Conservation (phyloP, 2,329 filamentous ascomycete genomes). For the Aspergillus transmontanensis region DNA sequence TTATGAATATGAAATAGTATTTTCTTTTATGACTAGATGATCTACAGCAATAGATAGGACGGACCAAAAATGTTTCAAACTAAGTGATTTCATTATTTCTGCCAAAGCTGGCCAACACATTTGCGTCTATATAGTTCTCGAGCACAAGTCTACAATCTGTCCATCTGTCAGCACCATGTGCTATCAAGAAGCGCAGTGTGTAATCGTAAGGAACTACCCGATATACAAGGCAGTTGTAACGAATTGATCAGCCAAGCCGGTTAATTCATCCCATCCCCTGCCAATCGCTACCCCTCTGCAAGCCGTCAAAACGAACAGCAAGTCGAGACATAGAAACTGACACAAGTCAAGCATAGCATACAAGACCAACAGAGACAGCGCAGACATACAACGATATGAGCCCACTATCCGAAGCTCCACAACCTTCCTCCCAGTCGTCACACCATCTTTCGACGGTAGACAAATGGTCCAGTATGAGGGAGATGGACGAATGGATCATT, state of each 20-base stretch:
- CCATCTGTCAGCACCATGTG: constrained; percentile 10
- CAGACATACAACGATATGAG: constrained; percentile 26
- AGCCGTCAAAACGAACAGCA: constrained; percentile 42
- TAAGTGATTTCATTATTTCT: background rate
- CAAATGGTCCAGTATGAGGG: constrained; percentile 49
- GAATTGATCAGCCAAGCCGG: constrained; percentile 43
- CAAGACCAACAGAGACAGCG: constrained; percentile 22
- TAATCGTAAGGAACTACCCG: constrained; percentile 7
- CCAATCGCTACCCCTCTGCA: constrained; percentile 30
- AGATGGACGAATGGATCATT: constrained; percentile 35
- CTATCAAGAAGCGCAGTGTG: constrained; percentile 6
- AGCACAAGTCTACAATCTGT: background rate
- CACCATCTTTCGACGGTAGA: constrained; percentile 16
- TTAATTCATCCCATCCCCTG: constrained; percentile 49
- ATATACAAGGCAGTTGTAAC: constrained; percentile 1
- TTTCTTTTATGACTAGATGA: background rate
- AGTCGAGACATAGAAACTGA: constrained; percentile 28
- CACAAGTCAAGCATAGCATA: constrained; percentile 40
- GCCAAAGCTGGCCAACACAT: background rate
- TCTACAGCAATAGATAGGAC: background rate
- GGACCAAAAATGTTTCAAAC: background rate
- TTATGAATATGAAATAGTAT: background rate
- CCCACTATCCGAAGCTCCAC: constrained; percentile 40
- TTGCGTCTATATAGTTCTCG: background rate
- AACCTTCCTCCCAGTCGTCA: constrained; percentile 45